phyloP scores from a whole-genome alignment of 2,329 filamentous ascomycete species.

The Fusarium clavum region DNA sequence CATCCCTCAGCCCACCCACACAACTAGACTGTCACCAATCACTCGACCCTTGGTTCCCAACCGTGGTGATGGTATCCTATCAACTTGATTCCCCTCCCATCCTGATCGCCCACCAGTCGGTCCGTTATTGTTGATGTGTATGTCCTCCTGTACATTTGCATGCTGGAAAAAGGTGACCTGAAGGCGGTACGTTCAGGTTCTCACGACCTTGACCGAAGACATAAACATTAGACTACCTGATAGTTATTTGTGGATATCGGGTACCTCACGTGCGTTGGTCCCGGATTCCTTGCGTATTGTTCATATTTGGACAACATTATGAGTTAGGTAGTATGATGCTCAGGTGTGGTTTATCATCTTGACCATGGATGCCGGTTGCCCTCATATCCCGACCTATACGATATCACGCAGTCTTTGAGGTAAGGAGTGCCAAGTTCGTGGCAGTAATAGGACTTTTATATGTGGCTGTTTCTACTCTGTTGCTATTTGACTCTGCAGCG shows the following conservation, averaged over 20 bases:
- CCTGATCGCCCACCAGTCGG: conserved; percentile 43
- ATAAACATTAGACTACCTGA: neutral
- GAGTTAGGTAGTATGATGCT: neutral
- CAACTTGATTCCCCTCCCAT: conserved; percentile 39
- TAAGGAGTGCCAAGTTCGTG: neutral
- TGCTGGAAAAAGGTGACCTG: neutral
- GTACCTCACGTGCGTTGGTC: conserved; percentile 1
- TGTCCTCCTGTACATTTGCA: conserved; percentile 12
- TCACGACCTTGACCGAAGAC: conserved; percentile 1
- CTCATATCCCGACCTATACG: neutral
- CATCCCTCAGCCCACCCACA: conserved; percentile 33
- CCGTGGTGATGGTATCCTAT: conserved; percentile 48
- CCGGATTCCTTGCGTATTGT: neutral
- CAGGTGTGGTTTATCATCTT: neutral
- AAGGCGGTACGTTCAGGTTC: conserved; percentile 4
- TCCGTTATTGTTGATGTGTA: conserved; percentile 41
- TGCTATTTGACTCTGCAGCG: neutral
- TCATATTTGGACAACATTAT: neutral
- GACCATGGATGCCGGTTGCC: neutral
- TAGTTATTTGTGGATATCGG: conserved; percentile 6
- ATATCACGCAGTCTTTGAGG: neutral
- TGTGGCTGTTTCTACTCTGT: neutral
- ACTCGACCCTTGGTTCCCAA: conserved; percentile 38
- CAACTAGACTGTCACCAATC: conserved; percentile 41
- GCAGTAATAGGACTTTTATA: neutral